A percentile compares a stretch with the other conserved stretches of the same genome.
Conservation (phyloP, 2,329 filamentous ascomycete genomes). For the Cladophialophora chaetospira region DNA sequence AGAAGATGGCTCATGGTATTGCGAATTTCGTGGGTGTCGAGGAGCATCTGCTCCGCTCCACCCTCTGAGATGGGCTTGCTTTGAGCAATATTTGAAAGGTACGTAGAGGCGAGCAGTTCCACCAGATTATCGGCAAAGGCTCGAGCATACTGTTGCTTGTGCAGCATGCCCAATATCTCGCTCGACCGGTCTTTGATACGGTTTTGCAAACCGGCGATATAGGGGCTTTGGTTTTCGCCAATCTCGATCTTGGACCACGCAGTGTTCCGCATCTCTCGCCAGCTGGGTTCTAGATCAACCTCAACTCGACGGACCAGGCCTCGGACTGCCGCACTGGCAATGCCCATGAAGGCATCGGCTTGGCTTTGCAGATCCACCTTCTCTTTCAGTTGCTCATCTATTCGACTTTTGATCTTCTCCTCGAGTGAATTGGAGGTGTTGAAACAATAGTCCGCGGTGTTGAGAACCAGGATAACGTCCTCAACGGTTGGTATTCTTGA, state of each 20-base stretch:
- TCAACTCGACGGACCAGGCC: constrained; percentile 83
- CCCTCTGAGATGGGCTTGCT: constrained; percentile 91
- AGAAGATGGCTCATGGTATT: constrained; percentile 75
- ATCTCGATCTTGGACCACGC: constrained; percentile 93
- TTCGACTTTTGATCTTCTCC: constrained; percentile 87
- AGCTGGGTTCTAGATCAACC: constrained; percentile 76
- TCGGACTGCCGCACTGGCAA: constrained; percentile 83
- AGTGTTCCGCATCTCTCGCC: constrained; percentile 96
- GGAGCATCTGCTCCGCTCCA: constrained; percentile 95
- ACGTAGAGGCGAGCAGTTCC: constrained; percentile 77
- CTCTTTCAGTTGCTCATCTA: constrained; percentile 74
- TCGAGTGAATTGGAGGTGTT: constrained; percentile 89
- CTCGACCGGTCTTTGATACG: constrained; percentile 70
- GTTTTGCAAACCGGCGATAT: constrained; percentile 78
- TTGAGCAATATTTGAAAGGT: constrained; percentile 80
- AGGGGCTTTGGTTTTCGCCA: constrained; percentile 90
- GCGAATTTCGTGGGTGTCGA: constrained; percentile 89
- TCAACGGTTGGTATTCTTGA: constrained; percentile 61
- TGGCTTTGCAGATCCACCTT: constrained; percentile 89
- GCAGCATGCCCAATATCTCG: constrained; percentile 74
- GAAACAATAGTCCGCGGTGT: constrained; percentile 98
- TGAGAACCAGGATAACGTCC: constrained; percentile 82
- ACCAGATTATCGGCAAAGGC: constrained; percentile 97
- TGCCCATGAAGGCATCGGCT: constrained; percentile 91
- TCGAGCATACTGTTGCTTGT: constrained; percentile 90